A percentile compares a stretch with the other conserved stretches of the same genome.
phyloP scores from a whole-genome alignment of 495 filamentous ascomycete species.

The Pseudoneurospora amorphoporcata region DNA sequence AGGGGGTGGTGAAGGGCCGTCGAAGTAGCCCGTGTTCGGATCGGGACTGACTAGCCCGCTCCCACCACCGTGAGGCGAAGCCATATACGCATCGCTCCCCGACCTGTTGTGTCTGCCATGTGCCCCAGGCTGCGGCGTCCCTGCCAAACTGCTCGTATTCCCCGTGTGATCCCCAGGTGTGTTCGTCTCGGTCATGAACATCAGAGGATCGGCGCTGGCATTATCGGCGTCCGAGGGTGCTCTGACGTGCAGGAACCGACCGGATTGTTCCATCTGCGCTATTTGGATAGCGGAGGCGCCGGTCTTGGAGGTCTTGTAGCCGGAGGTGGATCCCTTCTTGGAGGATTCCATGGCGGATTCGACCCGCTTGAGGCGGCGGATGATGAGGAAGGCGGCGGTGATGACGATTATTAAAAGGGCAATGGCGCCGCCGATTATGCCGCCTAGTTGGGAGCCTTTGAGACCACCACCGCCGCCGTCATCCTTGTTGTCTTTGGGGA shows the following conservation, averaged over 20 bases:
- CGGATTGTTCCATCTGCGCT: constrained; percentile 17
- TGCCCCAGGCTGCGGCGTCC: constrained; percentile 6
- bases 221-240: constrained; percentile 11
- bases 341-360: constrained; percentile 24
- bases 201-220: constrained; percentile 17
- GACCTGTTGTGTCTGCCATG: constrained; percentile 9
- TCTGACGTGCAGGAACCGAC: constrained; percentile 9
- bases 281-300: background rate
- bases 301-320: background rate
- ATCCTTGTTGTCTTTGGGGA: background rate
- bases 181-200: constrained; percentile 1
- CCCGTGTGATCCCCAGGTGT: background rate
- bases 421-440: constrained; percentile 36
- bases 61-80: constrained; percentile 9
- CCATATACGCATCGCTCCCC: constrained; percentile 10
- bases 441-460: constrained; percentile 25
- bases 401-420: constrained; percentile 27
- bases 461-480: constrained; percentile 16
- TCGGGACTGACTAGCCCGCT: constrained; percentile 24
- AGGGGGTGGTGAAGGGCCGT: constrained; percentile 3
- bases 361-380: constrained; percentile 28
- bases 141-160: constrained; percentile 2
- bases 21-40: constrained; percentile 21
- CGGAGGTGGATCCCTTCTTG: constrained; percentile 19
- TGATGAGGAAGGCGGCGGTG: constrained; percentile 25